Base-by-base conservation (phyloP, 352 stramenopile species). In the Pythium diclinum region DNA sequence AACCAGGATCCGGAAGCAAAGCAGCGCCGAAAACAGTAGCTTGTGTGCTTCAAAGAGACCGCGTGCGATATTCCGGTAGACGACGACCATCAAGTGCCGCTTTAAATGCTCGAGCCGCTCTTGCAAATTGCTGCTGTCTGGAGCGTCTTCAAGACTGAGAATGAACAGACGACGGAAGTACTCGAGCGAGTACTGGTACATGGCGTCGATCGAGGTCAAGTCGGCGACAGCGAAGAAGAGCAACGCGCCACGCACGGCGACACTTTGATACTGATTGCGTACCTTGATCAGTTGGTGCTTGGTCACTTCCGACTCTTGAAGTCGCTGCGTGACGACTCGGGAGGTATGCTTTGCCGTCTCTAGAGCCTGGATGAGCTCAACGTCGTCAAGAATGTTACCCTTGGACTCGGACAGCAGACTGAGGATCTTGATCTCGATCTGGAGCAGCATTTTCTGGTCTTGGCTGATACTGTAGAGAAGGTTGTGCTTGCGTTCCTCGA, bases 391-490 rank as follows among this genome's bases (percentile, higher is more conserved):
- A 38, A 98, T 96, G 63, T 97, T 95, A 2, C 86, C 90, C 23
- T 87, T 89, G 6, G 88, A 81, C 36, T 92, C 84, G 0, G 88
- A 91, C 1, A 98, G 73, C 11, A 97, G 78, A 8, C 77, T 77
- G 8, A 98, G 44, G 67, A 98, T 98, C 65, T 87, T 90, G 69
- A 95, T 88, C 58, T 98, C 94, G 36, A 98, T 87, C 58, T 97
- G 80, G 42, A 95, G 81, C 6, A 98, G 65, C 49, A 94, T 81
- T 25, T 87, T 87, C 74, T 97, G 89, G 65, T 97, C 91, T 28
- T 85, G 84, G 0, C 87, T 79, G 61, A 98, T 98, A 63, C 85
- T 95, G 6, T 86, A 78, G 2, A 98, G 73, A 17, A 98, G 69
- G 6, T 75, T 72, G 59, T 95, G 77, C 57, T 93, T 96, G 25